Percentiles rank a stretch among this genome's conserved stretches.
phyloP scores from a whole-genome alignment of 192 early-diverging fungal species.

The Coemansia biformis region DNA sequence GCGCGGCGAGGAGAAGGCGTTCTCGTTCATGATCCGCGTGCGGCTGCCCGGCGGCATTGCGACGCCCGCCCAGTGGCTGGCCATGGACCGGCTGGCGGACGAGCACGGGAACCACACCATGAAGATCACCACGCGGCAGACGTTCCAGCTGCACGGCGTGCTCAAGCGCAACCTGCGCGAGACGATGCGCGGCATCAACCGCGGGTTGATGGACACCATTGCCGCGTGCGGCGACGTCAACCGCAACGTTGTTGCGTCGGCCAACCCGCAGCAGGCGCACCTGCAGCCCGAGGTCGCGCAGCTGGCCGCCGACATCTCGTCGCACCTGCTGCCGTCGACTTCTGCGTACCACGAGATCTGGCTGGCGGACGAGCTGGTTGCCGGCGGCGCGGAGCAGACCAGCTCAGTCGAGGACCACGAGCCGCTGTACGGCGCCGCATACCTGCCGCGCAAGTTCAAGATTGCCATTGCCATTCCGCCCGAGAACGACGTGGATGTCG shows the following conservation, averaged over 20 bases:
- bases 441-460: slow-evolving; percentile 97
- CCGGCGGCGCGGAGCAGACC: slow-evolving; percentile 65
- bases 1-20: slow-evolving; percentile 87
- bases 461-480: slow-evolving; percentile 91
- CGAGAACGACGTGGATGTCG: slow-evolving; percentile 94
- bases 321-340: slow-evolving; percentile 78
- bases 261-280: slow-evolving; percentile 74
- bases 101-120: slow-evolving; percentile 79
- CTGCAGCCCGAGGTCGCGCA: slow-evolving; percentile 73
- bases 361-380: slow-evolving; percentile 85
- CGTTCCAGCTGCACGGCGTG: slow-evolving; percentile 95
- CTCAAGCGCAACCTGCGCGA: slow-evolving; percentile 84
- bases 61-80: slow-evolving; percentile 85
- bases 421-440: slow-evolving; percentile 89
- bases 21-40: slow-evolving; percentile 94
- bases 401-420: slow-evolving; percentile 59
- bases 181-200: slow-evolving; percentile 90
- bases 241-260: slow-evolving; percentile 92
- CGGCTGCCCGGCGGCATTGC: slow-evolving; percentile 89
- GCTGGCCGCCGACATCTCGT: slow-evolving; percentile 66
- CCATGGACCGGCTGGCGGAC: slow-evolving; percentile 88
- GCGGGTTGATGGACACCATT: slow-evolving; percentile 82
- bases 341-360: slow-evolving; percentile 97
- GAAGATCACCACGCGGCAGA: slow-evolving; percentile 94
- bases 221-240: slow-evolving; percentile 98